These are phyloP conservation scores for Fusarium nanum DNA, from an alignment of 2,329 filamentous ascomycete species.

Conservation along the genomic window DNA sequence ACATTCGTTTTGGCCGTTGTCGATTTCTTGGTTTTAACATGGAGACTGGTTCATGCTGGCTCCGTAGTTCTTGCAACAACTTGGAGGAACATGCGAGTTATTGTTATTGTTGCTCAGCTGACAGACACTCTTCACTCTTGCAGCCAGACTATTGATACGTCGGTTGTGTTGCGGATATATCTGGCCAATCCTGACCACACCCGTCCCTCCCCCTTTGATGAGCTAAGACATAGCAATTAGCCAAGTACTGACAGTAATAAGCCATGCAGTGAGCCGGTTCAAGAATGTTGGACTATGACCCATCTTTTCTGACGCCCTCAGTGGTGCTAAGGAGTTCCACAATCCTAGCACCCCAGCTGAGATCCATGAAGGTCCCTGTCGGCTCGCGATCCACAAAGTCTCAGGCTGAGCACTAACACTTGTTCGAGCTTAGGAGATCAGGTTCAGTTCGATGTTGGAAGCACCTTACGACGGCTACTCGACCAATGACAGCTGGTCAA, in stretches of 20 bases:
- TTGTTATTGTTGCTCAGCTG: conserved; percentile 6
- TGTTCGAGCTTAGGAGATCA: conserved; percentile 8
- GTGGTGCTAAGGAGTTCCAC: not conserved
- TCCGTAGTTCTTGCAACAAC: not conserved
- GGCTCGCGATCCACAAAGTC: conserved; percentile 30
- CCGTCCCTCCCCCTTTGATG: conserved; percentile 34
- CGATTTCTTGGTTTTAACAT: not conserved
- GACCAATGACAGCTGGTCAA: conserved; percentile 18
- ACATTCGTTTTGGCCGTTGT: conserved; percentile 5
- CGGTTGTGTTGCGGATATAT: conserved; percentile 11
- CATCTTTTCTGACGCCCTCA: conserved; percentile 28
- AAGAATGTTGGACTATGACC: not conserved
- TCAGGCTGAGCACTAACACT: conserved; percentile 37
- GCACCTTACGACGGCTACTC: conserved; percentile 2
- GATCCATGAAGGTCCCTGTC: conserved; percentile 14
- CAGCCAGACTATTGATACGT: conserved; percentile 21
- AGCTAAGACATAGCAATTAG: conserved; percentile 14
- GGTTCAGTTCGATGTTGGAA: conserved; percentile 8
- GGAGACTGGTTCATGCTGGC: not conserved
- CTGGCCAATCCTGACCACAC: conserved; percentile 36
- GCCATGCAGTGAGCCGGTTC: not conserved
- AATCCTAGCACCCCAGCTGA: not conserved
- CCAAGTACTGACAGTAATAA: conserved; percentile 20
- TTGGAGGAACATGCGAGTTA: not conserved
- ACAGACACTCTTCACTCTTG: conserved; percentile 6